Conservation (phyloP, 1,139 yeast genomes). For the Yamadazyma conglobata region DNA sequence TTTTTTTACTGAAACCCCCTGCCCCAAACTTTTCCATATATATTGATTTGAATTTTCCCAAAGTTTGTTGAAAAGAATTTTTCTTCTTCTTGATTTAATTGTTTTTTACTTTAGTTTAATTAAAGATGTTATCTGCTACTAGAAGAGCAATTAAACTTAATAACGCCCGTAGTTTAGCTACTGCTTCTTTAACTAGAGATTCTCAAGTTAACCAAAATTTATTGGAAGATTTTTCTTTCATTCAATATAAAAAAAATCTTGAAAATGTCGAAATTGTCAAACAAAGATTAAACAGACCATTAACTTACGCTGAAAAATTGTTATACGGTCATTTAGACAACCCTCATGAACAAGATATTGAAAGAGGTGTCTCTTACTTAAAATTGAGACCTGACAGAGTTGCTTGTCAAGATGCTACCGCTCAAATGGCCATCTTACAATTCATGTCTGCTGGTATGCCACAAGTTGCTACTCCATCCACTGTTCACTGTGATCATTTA, state of each 20-base stretch:
- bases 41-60: slow-evolving; percentile 3
- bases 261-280: slow-evolving; percentile 87
- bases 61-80: slow-evolving; percentile 6
- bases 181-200: slow-evolving; percentile 75
- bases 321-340: slow-evolving; percentile 95
- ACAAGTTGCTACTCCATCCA: slow-evolving; percentile 91
- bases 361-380: slow-evolving; percentile 94
- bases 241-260: slow-evolving; percentile 71
- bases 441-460: slow-evolving; percentile 98
- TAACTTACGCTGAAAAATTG: slow-evolving; percentile 96
- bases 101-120: slow-evolving; percentile 8
- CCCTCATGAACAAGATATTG: slow-evolving; percentile 92
- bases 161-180: slow-evolving; percentile 68
- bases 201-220: slow-evolving; percentile 90
- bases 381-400: slow-evolving; percentile 99
- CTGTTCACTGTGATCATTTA: slow-evolving; percentile 99
- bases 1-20: not conserved
- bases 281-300: slow-evolving; percentile 84
- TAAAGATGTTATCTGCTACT: slow-evolving; percentile 38
- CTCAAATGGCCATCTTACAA: slow-evolving; percentile 98
- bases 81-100: slow-evolving; percentile 6
- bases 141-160: slow-evolving; percentile 34
- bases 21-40: slow-evolving; percentile 6
- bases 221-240: slow-evolving; percentile 81
- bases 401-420: slow-evolving; percentile 99